Conservation (phyloP, 1,139 yeast genomes). For the Candida tetrigidarum region DNA sequence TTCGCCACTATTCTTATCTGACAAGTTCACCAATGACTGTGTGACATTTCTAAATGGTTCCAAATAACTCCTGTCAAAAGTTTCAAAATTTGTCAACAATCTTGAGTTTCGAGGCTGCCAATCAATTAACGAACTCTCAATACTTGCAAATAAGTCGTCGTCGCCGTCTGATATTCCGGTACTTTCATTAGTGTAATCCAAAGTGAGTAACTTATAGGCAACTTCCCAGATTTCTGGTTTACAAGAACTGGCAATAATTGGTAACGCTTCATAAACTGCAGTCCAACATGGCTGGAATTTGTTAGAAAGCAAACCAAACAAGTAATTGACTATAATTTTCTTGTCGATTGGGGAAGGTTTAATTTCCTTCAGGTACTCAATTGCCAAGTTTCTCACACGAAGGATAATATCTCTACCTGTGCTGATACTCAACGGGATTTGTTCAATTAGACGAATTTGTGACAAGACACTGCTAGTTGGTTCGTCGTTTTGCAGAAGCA, state of each 20-base stretch:
- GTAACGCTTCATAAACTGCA: slow-evolving; percentile 66
- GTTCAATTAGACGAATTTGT: slow-evolving; percentile 64
- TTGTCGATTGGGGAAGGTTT: slow-evolving; percentile 37
- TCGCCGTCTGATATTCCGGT: slow-evolving; percentile 23
- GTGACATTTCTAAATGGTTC: slow-evolving; percentile 25
- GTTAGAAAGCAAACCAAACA: slow-evolving; percentile 76
- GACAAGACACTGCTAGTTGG: slow-evolving; percentile 36
- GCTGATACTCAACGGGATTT: slow-evolving; percentile 69
- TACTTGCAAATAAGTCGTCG: too few relatives aligned
- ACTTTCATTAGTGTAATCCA: slow-evolving; percentile 30
- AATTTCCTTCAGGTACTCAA: slow-evolving; percentile 46
- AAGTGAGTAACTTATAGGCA: slow-evolving; percentile 42
- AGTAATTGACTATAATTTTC: slow-evolving; percentile 52
- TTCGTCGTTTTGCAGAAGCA: slow-evolving; percentile 36
- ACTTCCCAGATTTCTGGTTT: slow-evolving; percentile 61
- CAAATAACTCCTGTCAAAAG: slow-evolving; percentile 25
- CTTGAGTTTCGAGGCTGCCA: slow-evolving; percentile 39
- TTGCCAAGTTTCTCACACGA: slow-evolving; percentile 66
- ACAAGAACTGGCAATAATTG: slow-evolving; percentile 47
- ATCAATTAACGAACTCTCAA: slow-evolving; percentile 24
- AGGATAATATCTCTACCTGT: slow-evolving; percentile 77
- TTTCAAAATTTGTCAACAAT: slow-evolving; percentile 30
- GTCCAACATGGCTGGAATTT: slow-evolving; percentile 89
- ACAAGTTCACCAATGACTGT: slow-evolving; percentile 33
- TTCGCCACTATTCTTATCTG: slow-evolving; percentile 16